These are phyloP conservation scores for Cyclotella atomus DNA, from an alignment of 108 stramenopile genomes.

Conservation along the genomic window DNA sequence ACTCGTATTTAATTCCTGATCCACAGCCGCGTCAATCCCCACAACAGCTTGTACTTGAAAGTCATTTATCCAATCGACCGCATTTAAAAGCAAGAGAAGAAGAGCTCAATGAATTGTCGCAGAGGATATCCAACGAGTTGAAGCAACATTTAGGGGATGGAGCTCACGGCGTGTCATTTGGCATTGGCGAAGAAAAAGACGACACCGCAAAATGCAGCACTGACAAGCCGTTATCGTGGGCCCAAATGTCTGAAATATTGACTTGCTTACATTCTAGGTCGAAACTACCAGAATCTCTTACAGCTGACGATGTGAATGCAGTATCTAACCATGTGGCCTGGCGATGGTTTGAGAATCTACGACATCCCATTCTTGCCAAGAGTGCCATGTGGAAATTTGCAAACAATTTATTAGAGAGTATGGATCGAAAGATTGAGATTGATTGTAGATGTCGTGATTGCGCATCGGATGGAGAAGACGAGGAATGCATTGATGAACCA, in stretches of 20 bases:
- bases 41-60: constrained; percentile 71
- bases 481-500: constrained; percentile 47
- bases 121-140: constrained; percentile 58
- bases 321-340: constrained; percentile 71
- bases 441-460: constrained; percentile 17
- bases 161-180: constrained; percentile 67
- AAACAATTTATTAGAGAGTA: constrained; percentile 40
- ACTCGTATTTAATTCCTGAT: constrained; percentile 75
- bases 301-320: constrained; percentile 60
- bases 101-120: constrained; percentile 54
- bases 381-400: constrained; percentile 75
- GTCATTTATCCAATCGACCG: constrained; percentile 50
- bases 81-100: constrained; percentile 65
- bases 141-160: constrained; percentile 48
- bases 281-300: constrained; percentile 61
- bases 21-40: constrained; percentile 73
- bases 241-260: constrained; percentile 76
- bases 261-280: constrained; percentile 67
- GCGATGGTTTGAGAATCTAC: constrained; percentile 80
- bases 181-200: constrained; percentile 69
- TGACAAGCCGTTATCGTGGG: constrained; percentile 60
- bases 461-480: constrained; percentile 12
- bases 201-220: not conserved
- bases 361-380: constrained; percentile 66
- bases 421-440: constrained; percentile 38